Base-by-base conservation (phyloP, 345 rosid species). In the Acer saccharum region DNA sequence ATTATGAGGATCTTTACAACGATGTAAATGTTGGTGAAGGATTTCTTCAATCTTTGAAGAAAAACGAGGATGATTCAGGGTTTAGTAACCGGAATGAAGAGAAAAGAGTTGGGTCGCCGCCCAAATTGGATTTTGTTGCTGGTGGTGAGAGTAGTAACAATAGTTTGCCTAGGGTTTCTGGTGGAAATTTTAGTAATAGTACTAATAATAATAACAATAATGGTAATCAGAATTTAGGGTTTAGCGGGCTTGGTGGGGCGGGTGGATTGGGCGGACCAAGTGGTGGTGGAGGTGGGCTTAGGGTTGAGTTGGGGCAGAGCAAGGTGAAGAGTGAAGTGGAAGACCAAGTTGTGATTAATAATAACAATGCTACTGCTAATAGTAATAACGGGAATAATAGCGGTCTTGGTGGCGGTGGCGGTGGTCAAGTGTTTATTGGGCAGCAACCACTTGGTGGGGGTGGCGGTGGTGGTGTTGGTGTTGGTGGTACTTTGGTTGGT, bases 1-100 rank as follows among this genome's bases (percentile, higher is more conserved):
- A 93, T 71, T 93, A 89, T 17, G 94, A 93, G 73, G 97, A 93
- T 83, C 83, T 92, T 20, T 92, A 93, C 68, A 92, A 88, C 69
- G 95, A 93, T 69, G 98, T 93, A 41, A 93, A 93, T 77, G 92
- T 93, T 4, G 93, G 97, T 48, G 95, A 90, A 85, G 90, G 88
- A 41, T 93, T 93, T 84, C 85, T 89, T 58, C 95, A 92, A 83
- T 79, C 89, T 67, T 35, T 85, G 80, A 83, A 78, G 76, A 88
- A 88, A 84, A 89, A 78, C 75, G 92, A 90, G 68, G 88, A 83
- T 13, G 66, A 16, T 55, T 52, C 32, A 50, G 78, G 54, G 23
- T 35, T 55, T 8, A 67, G 58, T 35, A 76, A 70, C 18, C 79
- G 46, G 64, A 77, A 65, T 35, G 76, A 54, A 58, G 79, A 80